A percentile compares a stretch with the other conserved stretches of the same genome.
These are phyloP conservation scores for Toxoplasma gondii DNA, from an alignment of 169 alveolate genomes.

Conservation along the genomic window DNA sequence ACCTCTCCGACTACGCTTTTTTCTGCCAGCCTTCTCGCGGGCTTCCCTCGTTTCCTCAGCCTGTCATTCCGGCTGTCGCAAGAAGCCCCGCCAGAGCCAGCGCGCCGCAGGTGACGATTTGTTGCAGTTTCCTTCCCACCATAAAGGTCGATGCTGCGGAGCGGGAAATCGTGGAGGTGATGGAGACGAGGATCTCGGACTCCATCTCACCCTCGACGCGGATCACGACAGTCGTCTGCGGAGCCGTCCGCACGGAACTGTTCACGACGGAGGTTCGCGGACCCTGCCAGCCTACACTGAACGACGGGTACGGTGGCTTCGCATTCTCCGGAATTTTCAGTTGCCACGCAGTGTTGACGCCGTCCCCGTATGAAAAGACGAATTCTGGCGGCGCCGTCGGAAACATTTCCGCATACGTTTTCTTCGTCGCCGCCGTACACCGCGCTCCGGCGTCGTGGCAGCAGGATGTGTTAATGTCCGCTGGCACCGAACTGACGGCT, in stretches of 20 bases:
- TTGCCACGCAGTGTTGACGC: conserved; percentile 1
- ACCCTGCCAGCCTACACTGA: conserved; percentile 32
- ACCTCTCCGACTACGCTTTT: too few relatives aligned
- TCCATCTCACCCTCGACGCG: background rate
- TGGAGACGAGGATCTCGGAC: background rate
- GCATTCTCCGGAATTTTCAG: conserved; percentile 4
- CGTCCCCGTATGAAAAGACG: background rate
- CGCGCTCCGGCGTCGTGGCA: background rate
- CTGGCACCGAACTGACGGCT: background rate
- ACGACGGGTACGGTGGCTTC: conserved; percentile 25
- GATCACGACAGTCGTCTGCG: conserved; percentile 16
- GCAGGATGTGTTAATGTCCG: background rate
- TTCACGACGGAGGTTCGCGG: background rate
- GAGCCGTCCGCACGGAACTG: background rate
- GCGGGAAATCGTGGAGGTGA: conserved; percentile 2
- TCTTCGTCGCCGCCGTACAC: background rate
- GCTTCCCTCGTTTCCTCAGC: too few relatives aligned
- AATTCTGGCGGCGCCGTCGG: conserved; percentile 10
- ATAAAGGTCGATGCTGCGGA: background rate
- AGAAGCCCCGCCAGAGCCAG: too few relatives aligned
- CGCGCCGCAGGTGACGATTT: background rate
- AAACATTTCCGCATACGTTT: background rate
- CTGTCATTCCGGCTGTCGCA: too few relatives aligned
- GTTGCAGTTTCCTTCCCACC: background rate
- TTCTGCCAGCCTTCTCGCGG: too few relatives aligned